Evolutionary conservation across 2,329 filamentous ascomycete genomes (phyloP), one percentile per base, ranked within the genome.

Genomic region (Fusarium virguliforme): DNA sequence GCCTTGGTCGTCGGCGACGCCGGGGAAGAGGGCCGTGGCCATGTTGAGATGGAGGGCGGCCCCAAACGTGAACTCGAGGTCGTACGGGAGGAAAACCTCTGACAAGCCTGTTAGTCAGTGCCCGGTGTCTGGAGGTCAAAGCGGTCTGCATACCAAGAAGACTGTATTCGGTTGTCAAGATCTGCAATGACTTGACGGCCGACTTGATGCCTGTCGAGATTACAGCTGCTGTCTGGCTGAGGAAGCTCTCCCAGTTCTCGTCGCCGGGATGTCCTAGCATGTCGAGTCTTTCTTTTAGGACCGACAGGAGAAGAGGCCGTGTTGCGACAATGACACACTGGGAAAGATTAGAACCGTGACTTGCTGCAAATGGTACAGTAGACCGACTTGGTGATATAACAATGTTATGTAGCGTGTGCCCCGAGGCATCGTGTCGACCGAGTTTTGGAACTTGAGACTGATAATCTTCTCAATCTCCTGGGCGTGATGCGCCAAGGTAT

Each of bases 201-300:
- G 82, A 84, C 35, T 83, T 83, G 22, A 83, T 83, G 4, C 82
- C 80, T 0, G 79, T 81, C 0, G 78, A 79, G 8, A 83, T 82
- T 0, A 83, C 60, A 0, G 79, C 69, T 12, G 77, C 79, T 1
- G 80, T 82, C 2, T 76, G 77, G 3, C 71, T 72, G 0, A 83
- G 65, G 34, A 83, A 79, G 0, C 60, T 77, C 8, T 79, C 75
- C 35, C 79, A 79, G 30, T 81, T 76, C 28, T 81, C 76, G 3
- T 54, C 71, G 0, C 65, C 72, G 0, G 58, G 71, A 3, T 75
- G 65, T 0, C 65, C 68, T 0, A 81, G 61, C 7, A 74, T 77
- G 0, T 81, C 78, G 0, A 82, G 63, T 4, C 80, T 72, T 58
- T 83, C 79, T 53, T 80, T 82, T 0, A 84, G 72, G 0, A 83